Conservation (phyloP, 2,329 filamentous ascomycete species). For the Blastomyces gilchristii region DNA sequence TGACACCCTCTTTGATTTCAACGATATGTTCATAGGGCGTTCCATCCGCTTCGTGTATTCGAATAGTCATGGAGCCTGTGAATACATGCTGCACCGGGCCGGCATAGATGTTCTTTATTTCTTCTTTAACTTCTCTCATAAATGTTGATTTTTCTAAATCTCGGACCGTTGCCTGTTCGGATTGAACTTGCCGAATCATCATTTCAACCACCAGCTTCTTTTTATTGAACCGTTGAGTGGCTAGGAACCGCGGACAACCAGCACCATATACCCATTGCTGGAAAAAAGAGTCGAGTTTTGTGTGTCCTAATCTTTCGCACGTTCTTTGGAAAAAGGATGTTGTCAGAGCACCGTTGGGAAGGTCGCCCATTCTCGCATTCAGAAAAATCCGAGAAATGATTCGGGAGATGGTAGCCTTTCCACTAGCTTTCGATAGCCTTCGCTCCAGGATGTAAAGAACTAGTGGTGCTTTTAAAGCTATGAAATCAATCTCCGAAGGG, state of each 20-base stretch:
- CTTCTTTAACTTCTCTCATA: slow-evolving; percentile 73
- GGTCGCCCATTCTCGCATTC: slow-evolving; percentile 71
- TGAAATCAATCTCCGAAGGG: slow-evolving; percentile 77
- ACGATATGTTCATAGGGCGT: slow-evolving; percentile 98
- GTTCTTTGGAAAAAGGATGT: slow-evolving; percentile 67
- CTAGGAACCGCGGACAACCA: slow-evolving; percentile 78
- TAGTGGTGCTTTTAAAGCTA: slow-evolving; percentile 79
- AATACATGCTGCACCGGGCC: slow-evolving; percentile 69
- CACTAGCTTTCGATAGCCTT: slow-evolving; percentile 76
- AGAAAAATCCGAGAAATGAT: slow-evolving; percentile 80
- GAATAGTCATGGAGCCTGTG: slow-evolving; percentile 91
- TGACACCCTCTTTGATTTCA: slow-evolving; percentile 78
- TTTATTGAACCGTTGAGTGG: slow-evolving; percentile 90
- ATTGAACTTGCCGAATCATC: slow-evolving; percentile 68
- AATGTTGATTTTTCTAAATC: slow-evolving; percentile 64
- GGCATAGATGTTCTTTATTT: slow-evolving; percentile 56
- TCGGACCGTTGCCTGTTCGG: slow-evolving; percentile 45
- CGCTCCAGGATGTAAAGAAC: slow-evolving; percentile 92
- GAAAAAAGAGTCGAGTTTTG: slow-evolving; percentile 82
- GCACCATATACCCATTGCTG: slow-evolving; percentile 83
- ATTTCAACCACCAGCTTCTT: slow-evolving; percentile 93
- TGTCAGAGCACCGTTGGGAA: slow-evolving; percentile 59
- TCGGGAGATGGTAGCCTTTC: slow-evolving; percentile 69
- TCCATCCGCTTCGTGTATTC: slow-evolving; percentile 95
- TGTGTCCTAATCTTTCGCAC: slow-evolving; percentile 81